Evolutionary conservation across 1,284 basidiomycete species (phyloP).

Genomic region (Sutorius eximius): DNA sequence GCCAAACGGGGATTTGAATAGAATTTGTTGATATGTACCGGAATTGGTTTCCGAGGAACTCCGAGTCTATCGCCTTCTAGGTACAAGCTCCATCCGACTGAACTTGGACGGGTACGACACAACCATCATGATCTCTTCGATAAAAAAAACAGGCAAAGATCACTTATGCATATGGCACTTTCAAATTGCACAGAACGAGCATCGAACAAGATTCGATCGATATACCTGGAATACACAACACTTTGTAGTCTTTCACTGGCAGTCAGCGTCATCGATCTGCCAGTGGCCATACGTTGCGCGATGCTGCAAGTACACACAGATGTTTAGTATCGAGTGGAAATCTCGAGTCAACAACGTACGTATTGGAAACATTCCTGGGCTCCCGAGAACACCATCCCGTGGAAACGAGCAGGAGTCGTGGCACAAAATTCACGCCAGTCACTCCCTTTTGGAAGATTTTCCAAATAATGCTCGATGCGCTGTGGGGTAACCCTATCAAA

Average conservation of each 20-base stretch:
- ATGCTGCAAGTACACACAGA: slow-evolving; percentile 6
- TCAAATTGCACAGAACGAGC: background rate
- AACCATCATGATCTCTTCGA: too few relatives aligned
- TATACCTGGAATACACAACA: background rate
- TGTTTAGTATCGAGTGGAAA: background rate
- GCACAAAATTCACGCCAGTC: slow-evolving; percentile 35
- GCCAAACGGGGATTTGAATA: background rate
- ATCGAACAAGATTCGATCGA: background rate
- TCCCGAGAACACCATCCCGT: slow-evolving; percentile 23
- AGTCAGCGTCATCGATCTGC: slow-evolving; percentile 25
- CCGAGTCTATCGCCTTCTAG: too few relatives aligned
- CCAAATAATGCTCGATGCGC: slow-evolving; percentile 28
- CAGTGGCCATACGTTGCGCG: slow-evolving; percentile 24
- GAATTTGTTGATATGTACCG: background rate
- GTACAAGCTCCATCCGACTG: background rate
- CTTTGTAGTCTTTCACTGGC: background rate
- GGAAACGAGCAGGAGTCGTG: slow-evolving; percentile 30
- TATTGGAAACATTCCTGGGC: slow-evolving; percentile 25
- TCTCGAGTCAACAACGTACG: slow-evolving; percentile 3
- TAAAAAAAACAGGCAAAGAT: background rate
- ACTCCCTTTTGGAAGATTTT: slow-evolving; percentile 24
- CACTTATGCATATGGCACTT: background rate
- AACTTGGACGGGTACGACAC: background rate
- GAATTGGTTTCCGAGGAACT: background rate
- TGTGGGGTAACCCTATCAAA: background rate